Conservation (phyloP, 148 eudicot genomes). For the Rhododendron ovatum region DNA sequence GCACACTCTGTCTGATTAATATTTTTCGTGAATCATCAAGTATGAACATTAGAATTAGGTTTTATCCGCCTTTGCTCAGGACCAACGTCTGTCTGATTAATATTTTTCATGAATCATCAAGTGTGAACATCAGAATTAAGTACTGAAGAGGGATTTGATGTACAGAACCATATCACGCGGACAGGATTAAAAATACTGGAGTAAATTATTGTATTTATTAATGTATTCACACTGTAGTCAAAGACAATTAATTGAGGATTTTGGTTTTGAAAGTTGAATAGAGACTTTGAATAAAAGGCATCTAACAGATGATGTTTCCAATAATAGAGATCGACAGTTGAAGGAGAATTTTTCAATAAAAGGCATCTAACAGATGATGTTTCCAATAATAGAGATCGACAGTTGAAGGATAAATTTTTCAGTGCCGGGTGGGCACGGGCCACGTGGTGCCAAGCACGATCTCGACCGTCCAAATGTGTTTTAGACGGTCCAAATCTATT, state of each 20-base stretch:
- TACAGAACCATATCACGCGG: background rate
- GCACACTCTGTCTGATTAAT: background rate
- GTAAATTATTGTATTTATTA: background rate
- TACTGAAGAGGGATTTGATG: background rate
- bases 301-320: too few species aligned
- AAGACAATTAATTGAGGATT: background rate
- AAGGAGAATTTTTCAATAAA: background rate
- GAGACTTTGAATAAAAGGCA: background rate
- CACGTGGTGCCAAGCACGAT: too few species aligned
- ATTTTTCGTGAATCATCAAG: background rate
- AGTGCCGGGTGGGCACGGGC: too few species aligned
- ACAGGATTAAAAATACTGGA: background rate
- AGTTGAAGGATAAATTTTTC: too few species aligned
- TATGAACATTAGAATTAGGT: background rate
- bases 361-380: background rate
- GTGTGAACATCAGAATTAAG: background rate
- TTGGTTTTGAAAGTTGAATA: background rate
- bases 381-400: too few species aligned
- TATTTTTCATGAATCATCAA: background rate
- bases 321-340: too few species aligned
- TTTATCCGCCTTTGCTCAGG: too few species aligned
- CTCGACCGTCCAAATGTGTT: too few species aligned
- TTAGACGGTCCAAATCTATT: too few species aligned
- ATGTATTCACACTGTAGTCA: background rate
- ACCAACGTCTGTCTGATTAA: too few species aligned